Percentiles rank a stretch among this genome's conserved stretches.
Conservation (phyloP, 768 basidiomycete species). For the Ramaria rubella region DNA sequence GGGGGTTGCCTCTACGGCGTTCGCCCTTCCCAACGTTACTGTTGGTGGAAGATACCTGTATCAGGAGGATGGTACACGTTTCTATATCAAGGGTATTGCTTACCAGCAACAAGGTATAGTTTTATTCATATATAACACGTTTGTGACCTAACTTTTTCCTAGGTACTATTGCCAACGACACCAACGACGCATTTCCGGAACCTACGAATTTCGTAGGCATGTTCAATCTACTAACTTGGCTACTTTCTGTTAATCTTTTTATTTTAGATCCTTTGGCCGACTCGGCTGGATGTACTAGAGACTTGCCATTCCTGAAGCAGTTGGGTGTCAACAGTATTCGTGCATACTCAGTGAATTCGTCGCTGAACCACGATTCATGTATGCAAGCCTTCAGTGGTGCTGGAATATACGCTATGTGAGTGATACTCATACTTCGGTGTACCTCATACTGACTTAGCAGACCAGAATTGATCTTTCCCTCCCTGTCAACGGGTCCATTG, state of each 20-base stretch:
- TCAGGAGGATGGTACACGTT: constrained; percentile 62
- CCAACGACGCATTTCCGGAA: constrained; percentile 58
- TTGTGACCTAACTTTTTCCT: not conserved
- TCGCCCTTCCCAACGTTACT: constrained; percentile 62
- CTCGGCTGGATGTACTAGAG: constrained; percentile 61
- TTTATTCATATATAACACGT: not conserved
- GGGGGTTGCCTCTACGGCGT: not conserved
- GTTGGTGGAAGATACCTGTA: constrained; percentile 79
- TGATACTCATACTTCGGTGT: constrained; percentile 11
- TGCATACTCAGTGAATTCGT: constrained; percentile 76
- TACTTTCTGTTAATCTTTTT: not conserved
- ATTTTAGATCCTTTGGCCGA: constrained; percentile 63
- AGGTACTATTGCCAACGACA: constrained; percentile 36
- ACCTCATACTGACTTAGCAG: constrained; percentile 5
- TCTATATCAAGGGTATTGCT: constrained; percentile 84
- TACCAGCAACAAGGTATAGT: constrained; percentile 74
- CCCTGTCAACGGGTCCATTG: constrained; percentile 80
- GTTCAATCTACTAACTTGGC: not conserved
- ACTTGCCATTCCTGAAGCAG: constrained; percentile 68
- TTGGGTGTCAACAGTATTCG: constrained; percentile 79
- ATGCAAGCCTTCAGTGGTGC: constrained; percentile 72
- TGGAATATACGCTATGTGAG: constrained; percentile 86
- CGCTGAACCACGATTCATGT: constrained; percentile 79
- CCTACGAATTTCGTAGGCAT: constrained; percentile 57
- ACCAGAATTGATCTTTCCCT: constrained; percentile 77